phyloP scores from a whole-genome alignment of 1,139 yeast genomes.

The Pichia sp. region DNA sequence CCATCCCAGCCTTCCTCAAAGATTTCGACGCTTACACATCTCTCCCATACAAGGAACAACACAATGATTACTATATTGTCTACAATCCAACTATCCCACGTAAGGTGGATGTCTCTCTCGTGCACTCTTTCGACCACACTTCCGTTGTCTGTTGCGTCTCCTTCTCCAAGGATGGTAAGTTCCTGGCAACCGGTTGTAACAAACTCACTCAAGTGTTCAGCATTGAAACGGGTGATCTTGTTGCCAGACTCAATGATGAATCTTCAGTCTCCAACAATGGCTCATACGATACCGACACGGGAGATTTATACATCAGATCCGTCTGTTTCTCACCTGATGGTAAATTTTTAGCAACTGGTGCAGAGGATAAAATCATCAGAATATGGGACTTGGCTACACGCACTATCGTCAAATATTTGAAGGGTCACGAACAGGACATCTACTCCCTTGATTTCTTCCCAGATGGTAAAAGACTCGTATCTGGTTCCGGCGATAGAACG shows the following conservation, averaged over 20 bases:
- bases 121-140: slow-evolving; percentile 85
- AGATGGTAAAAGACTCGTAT: slow-evolving; percentile 87
- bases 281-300: slow-evolving; percentile 40
- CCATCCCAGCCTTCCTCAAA: slow-evolving; percentile 73
- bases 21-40: slow-evolving; percentile 78
- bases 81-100: slow-evolving; percentile 84
- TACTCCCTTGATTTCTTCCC: slow-evolving; percentile 95
- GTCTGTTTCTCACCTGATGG: slow-evolving; percentile 98
- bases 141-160: slow-evolving; percentile 96
- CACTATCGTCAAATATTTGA: slow-evolving; percentile 77
- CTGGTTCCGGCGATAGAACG: slow-evolving; percentile 96
- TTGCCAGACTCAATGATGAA: slow-evolving; percentile 85
- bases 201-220: slow-evolving; percentile 92
- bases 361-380: slow-evolving; percentile 93
- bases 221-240: slow-evolving; percentile 85
- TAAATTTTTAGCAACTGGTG: slow-evolving; percentile 92
- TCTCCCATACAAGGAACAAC: slow-evolving; percentile 74
- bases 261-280: slow-evolving; percentile 37
- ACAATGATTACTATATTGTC: slow-evolving; percentile 80
- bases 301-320: slow-evolving; percentile 88
- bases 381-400: slow-evolving; percentile 93
- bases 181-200: slow-evolving; percentile 95
- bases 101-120: slow-evolving; percentile 74
- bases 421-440: slow-evolving; percentile 97
- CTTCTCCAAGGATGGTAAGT: slow-evolving; percentile 88